phyloP scores from a whole-genome alignment of 495 filamentous ascomycete species.

The Penicillium riverlandense region DNA sequence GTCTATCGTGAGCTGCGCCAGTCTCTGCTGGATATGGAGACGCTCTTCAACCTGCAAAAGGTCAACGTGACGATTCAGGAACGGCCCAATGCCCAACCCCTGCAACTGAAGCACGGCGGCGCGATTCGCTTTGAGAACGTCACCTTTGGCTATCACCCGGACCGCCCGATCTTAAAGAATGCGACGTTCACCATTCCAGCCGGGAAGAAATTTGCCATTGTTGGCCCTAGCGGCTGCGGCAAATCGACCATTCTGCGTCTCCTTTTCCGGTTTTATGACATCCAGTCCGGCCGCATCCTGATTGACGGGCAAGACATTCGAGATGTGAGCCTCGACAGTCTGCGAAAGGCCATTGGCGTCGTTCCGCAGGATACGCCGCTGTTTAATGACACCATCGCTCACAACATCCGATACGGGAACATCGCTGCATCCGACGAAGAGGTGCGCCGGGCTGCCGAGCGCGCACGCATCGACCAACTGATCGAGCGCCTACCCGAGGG shows the following conservation, averaged over 20 bases:
- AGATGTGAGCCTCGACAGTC: slow-evolving; percentile 70
- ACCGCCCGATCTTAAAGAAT: slow-evolving; percentile 81
- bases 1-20: slow-evolving; percentile 95
- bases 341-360: slow-evolving; percentile 83
- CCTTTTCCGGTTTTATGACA: slow-evolving; percentile 91
- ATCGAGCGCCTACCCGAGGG: slow-evolving; percentile 72
- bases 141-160: slow-evolving; percentile 82
- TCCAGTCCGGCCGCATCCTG: slow-evolving; percentile 77
- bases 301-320: slow-evolving; percentile 92
- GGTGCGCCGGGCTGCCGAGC: slow-evolving; percentile 66
- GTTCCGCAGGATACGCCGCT: slow-evolving; percentile 96
- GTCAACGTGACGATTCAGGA: slow-evolving; percentile 88
- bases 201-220: slow-evolving; percentile 90
- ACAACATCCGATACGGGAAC: slow-evolving; percentile 94
- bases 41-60: slow-evolving; percentile 96
- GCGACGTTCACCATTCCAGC: slow-evolving; percentile 85
- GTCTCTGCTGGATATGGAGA: slow-evolving; percentile 95
- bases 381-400: slow-evolving; percentile 91
- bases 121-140: slow-evolving; percentile 94
- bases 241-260: slow-evolving; percentile 90
- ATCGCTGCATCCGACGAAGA: slow-evolving; percentile 68
- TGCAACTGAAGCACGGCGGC: slow-evolving; percentile 67
- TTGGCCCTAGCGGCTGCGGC: slow-evolving; percentile 91
- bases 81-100: slow-evolving; percentile 57
- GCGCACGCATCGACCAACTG: slow-evolving; percentile 79